These are phyloP conservation scores for Crassisporium funariophilum DNA, from an alignment of 768 basidiomycete species.

Conservation along the genomic window DNA sequence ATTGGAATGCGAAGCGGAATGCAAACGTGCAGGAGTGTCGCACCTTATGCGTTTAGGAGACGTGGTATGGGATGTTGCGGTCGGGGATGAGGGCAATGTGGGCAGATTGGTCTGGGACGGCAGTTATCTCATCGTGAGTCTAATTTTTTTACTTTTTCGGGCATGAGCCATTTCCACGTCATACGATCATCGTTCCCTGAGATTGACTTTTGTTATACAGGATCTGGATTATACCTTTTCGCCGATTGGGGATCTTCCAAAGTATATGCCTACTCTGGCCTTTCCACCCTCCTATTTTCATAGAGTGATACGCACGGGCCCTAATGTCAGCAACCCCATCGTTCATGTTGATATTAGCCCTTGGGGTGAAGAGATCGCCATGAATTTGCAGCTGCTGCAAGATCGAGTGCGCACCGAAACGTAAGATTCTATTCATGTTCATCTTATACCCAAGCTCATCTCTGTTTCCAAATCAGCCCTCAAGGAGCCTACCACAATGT, in stretches of 20 bases:
- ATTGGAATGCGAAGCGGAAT: slow-evolving; percentile 80
- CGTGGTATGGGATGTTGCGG: slow-evolving; percentile 85
- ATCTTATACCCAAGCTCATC: slow-evolving; percentile 8
- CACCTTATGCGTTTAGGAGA: slow-evolving; percentile 72
- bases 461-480: slow-evolving; percentile 48
- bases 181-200: slow-evolving; percentile 7
- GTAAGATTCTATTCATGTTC: slow-evolving; percentile 46
- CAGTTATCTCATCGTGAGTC: slow-evolving; percentile 79
- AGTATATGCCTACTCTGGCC: slow-evolving; percentile 76
- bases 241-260: slow-evolving; percentile 72
- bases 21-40: slow-evolving; percentile 66
- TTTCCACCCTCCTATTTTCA: slow-evolving; percentile 92
- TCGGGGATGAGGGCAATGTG: slow-evolving; percentile 82
- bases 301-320: slow-evolving; percentile 72
- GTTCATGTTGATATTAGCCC: slow-evolving; percentile 74
- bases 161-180: slow-evolving; percentile 5
- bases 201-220: slow-evolving; percentile 38
- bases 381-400: slow-evolving; percentile 74
- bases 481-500: slow-evolving; percentile 81
- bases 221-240: slow-evolving; percentile 87
- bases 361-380: slow-evolving; percentile 78
- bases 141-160: slow-evolving; percentile 12
- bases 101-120: slow-evolving; percentile 89
- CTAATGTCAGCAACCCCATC: slow-evolving; percentile 56
- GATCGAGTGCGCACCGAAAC: slow-evolving; percentile 80